Percentiles rank a stretch among this genome's conserved stretches.
Evolutionary conservation across 225 moss, liverwort and hornwort species (phyloP).

Genomic region (Marchantia polymorpha): DNA sequence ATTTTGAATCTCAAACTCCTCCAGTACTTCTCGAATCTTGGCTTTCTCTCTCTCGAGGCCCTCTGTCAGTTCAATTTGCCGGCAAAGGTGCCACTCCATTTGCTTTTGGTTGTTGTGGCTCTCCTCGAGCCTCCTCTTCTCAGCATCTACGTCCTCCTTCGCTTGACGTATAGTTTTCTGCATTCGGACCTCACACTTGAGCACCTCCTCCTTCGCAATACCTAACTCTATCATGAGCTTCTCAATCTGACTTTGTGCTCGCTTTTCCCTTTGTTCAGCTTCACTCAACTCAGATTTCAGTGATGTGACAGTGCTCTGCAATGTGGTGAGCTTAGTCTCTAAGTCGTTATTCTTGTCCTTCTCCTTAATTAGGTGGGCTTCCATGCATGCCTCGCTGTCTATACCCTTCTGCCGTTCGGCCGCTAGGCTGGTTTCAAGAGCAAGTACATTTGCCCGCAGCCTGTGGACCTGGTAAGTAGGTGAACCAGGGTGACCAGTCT

Average conservation of each 20-base stretch:
- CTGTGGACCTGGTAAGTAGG: conserved; percentile 32
- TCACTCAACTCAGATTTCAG: conserved; percentile 34
- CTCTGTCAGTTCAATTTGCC: conserved; percentile 46
- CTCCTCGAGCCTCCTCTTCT: conserved; percentile 42
- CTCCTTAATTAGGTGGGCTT: conserved; percentile 23
- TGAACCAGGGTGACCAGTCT: conserved; percentile 22
- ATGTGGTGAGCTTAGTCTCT: conserved; percentile 9
- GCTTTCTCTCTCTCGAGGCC: conserved; percentile 43
- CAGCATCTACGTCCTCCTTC: conserved; percentile 45
- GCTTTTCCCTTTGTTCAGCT: conserved; percentile 41
- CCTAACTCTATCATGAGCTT: conserved; percentile 41
- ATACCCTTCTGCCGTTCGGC: conserved; percentile 34
- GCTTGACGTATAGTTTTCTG: conserved; percentile 47
- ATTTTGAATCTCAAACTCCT: conserved; percentile 41
- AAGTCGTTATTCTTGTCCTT: conserved; percentile 20
- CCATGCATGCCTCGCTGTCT: conserved; percentile 19
- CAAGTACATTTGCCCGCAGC: not conserved
- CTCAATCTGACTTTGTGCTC: conserved; percentile 37
- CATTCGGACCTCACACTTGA: conserved; percentile 42
- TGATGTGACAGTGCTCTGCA: conserved; percentile 23
- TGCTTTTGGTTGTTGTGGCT: conserved; percentile 33
- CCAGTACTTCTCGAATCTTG: conserved; percentile 39
- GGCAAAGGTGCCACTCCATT: conserved; percentile 51
- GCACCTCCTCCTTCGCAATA: conserved; percentile 50
- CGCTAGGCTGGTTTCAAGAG: conserved; percentile 12